Evolutionary conservation across 129 eudicot genomes (phyloP), one percentile per base, ranked within the genome.

Genomic region (Tagetes erecta): DNA sequence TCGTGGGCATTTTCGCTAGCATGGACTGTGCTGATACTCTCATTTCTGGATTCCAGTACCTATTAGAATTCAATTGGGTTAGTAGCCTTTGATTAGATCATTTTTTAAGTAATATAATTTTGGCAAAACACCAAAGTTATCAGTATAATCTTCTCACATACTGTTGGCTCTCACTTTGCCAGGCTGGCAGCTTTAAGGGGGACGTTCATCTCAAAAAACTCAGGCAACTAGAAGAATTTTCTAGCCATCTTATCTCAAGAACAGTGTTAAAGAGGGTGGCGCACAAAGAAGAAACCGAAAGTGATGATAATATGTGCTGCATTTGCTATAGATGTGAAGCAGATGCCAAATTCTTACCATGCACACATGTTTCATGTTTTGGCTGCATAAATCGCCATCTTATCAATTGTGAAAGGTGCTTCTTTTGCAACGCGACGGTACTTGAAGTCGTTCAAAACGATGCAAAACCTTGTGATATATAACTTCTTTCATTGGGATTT

Each of bases 331-430:
- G 86, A 8, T 44, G 83, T 68, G 80, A 81, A 57, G 89, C 93
- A 10, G 90, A 91, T 83, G 87, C 98, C 52, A 83, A 69, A 34
- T 91, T 94, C 73, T 67, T 87, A 58, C 97, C 98, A 3, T 94
- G 98, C 68, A 82, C 92, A 39, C 98, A 94, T 60, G 68, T 73
- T 13, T 94, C 98, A 30, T 94, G 98, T 84, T 91, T 76, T 13
- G 92, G 97, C 52, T 94, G 98, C 91, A 86, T 94, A 68, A 86
- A 96, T 13, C 85, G 98, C 41, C 98, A 94, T 83, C 93, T 94
- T 49, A 89, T 94, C 14, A 94, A 94, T 75, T 86, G 98, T 77
- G 87, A 86, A 65, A 90, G 97, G 80, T 94, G 98, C 85, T 94
- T 94, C 93, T 94, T 94, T 69, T 94, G 98, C 95, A 94, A 94